Evolutionary conservation across 164 flowering plant species (phyloP).

Genomic region (grape (Vitis vinifera)): DNA sequence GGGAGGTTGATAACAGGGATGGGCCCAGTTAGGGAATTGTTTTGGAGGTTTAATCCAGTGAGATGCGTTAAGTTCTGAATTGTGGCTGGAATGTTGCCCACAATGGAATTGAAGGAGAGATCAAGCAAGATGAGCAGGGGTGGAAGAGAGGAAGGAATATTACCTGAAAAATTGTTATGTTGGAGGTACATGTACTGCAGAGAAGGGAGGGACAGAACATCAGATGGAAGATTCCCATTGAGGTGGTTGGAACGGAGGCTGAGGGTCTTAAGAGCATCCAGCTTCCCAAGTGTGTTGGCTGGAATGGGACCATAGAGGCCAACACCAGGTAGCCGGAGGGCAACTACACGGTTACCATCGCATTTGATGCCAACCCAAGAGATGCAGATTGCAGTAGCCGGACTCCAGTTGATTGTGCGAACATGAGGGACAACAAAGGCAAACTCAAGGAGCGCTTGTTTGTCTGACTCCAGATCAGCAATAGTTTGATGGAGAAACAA

Average conservation of each 20-base stretch:
- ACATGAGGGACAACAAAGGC: conserved; percentile 36
- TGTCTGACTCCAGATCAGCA: conserved; percentile 38
- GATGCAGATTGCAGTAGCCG: conserved; percentile 25
- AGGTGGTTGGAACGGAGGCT: conserved; percentile 57
- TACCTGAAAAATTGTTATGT: conserved; percentile 51
- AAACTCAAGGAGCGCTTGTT: conserved; percentile 45
- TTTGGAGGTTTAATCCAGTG: conserved; percentile 44
- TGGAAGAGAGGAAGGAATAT: conserved; percentile 36
- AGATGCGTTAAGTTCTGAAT: conserved; percentile 39
- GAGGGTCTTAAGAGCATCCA: conserved; percentile 44
- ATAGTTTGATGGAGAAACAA: conserved; percentile 8
- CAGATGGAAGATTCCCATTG: conserved; percentile 49
- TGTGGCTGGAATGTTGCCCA: conserved; percentile 40
- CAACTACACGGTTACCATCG: conserved; percentile 27
- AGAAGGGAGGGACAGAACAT: conserved; percentile 48
- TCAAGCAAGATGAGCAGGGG: conserved; percentile 39
- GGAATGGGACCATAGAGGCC: conserved; percentile 45
- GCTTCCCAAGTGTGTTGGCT: conserved; percentile 37
- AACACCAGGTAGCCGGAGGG: conserved; percentile 39
- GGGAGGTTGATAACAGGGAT: conserved; percentile 36
- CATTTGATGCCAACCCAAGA: conserved; percentile 49
- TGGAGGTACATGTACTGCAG: conserved; percentile 45
- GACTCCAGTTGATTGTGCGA: conserved; percentile 37
- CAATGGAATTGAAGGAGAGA: conserved; percentile 53
- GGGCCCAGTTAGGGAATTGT: conserved; percentile 46